Evolutionary conservation across 2,329 filamentous ascomycete species (phyloP), one percentile per base, ranked within the genome.

Genomic region (Xylaria sp.): DNA sequence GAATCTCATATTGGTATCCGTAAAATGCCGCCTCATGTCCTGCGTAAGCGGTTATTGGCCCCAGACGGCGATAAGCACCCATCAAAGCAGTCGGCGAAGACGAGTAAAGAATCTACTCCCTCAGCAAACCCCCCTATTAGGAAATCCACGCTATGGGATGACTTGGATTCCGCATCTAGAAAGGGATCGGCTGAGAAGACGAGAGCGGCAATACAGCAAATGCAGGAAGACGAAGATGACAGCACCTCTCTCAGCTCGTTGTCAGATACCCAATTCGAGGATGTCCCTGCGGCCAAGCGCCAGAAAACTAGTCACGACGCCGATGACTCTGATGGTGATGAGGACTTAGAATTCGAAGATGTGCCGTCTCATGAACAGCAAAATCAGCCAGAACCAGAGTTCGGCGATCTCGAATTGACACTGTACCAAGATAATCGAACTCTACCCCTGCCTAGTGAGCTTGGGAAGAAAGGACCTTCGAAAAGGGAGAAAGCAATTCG

Each of bases 401-500:
- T 86, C 1, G 88, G 88, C 10, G 89, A 93, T 71, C 79, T 96
- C 33, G 89, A 94, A 67, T 78, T 96, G 69, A 94, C 90, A 0
- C 78, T 96, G 29, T 81, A 80, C 35, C 82, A 81, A 67, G 85
- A 86, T 60, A 80, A 83, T 8, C 78, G 83, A 21, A 82, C 89
- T 21, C 84, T 86, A n/a, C 85, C 86, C 0, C 74, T 90, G 27
- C 82, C 83, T 9, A 88, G 88, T 65, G 79, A 85, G 0, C 80
- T 85, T 44, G 86, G 86, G 21, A 97, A 92, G 76, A 97, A 94
- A 73, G 93, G 92, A 0, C 90, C 91, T 0, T 90, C 91, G 2
- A 97, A 97, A 76, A 86, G 90, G 27, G 92, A 97, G 72, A 87
- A 92, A 53, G 85, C 87, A 62, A 90, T 94, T 58, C 85, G 95